These are phyloP conservation scores for Arabis alpina DNA, from an alignment of 345 rosid species.

Conservation along the genomic window DNA sequence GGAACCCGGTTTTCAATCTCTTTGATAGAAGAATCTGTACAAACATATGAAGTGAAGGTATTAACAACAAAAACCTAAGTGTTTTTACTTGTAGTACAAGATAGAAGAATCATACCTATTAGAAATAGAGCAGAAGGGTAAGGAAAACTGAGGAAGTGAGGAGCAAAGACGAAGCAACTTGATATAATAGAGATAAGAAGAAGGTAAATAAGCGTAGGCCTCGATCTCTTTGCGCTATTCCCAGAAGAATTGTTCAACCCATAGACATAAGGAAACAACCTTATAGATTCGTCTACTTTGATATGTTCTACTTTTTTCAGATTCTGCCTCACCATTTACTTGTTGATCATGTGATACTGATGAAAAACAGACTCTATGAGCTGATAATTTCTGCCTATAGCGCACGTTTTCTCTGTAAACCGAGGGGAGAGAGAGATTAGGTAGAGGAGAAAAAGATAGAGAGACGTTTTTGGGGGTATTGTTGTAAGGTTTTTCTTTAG, in stretches of 20 bases:
- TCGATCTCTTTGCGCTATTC: constrained; percentile 33
- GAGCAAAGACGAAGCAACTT: constrained; percentile 43
- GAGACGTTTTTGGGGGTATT: constrained; percentile 13
- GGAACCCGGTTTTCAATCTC: constrained; percentile 30
- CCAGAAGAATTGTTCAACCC: constrained; percentile 21
- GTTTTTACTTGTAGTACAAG: constrained; percentile 22
- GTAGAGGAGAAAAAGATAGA: background rate
- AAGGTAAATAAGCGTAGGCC: constrained; percentile 39
- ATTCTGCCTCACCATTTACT: constrained; percentile 29
- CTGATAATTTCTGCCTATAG: no score
- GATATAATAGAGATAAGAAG: constrained; percentile 43
- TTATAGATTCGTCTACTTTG: constrained; percentile 26
- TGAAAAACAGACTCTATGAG: background rate
- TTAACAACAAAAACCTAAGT: background rate
- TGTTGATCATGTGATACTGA: constrained; percentile 18
- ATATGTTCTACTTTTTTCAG: constrained; percentile 30
- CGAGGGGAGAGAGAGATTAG: background rate
- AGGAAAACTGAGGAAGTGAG: constrained; percentile 32
- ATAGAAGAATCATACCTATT: constrained; percentile 29
- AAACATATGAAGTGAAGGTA: constrained; percentile 5
- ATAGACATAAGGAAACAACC: constrained; percentile 19
- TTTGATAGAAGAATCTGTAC: constrained; percentile 33
- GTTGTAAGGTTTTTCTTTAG: constrained; percentile 24
- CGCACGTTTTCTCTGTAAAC: no score
- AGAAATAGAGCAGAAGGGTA: constrained; percentile 39